A percentile compares a stretch with the other conserved stretches of the same genome.
Conservation (phyloP, 331 rosid genomes). For the Malus hybrid region DNA sequence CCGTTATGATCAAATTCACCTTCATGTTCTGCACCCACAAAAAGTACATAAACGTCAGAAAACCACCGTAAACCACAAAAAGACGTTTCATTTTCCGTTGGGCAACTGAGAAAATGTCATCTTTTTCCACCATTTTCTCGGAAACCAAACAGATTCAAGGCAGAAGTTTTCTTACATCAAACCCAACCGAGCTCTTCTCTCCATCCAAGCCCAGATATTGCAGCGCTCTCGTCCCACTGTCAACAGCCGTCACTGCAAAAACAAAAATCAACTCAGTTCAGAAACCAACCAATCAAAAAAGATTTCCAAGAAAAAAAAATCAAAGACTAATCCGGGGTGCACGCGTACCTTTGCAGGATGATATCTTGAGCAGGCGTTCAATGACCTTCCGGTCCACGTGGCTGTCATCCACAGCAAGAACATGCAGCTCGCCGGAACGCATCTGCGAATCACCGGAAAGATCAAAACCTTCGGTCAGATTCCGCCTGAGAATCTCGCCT, state of each 20-base stretch:
- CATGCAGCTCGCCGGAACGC: constrained; percentile 49
- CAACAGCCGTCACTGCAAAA: constrained; percentile 79
- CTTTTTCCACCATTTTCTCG: not conserved
- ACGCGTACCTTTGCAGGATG: constrained; percentile 68
- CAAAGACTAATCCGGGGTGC: not conserved
- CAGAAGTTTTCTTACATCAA: constrained; percentile 51
- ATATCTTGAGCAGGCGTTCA: constrained; percentile 64
- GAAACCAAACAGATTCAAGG: not conserved
- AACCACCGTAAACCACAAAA: not conserved
- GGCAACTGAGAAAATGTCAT: not conserved
- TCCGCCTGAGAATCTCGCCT: constrained; percentile 18
- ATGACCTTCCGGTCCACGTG: constrained; percentile 79
- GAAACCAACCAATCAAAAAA: not conserved
- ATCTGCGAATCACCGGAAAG: constrained; percentile 25
- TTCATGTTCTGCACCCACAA: constrained; percentile 51
- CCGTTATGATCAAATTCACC: constrained; percentile 92
- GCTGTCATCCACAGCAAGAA: constrained; percentile 90
- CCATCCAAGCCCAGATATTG: constrained; percentile 90
- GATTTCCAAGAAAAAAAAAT: not conserved
- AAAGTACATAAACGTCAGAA: constrained; percentile 10
- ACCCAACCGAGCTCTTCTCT: constrained; percentile 45
- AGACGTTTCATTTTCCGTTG: not conserved
- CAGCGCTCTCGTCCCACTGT: constrained; percentile 86
- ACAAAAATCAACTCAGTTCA: not conserved
- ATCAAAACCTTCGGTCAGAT: constrained; percentile 31